Percentiles rank a stretch among this genome's conserved stretches.
Evolutionary conservation across 306 rosid genomes (phyloP).

Genomic region (Urtica urens): DNA sequence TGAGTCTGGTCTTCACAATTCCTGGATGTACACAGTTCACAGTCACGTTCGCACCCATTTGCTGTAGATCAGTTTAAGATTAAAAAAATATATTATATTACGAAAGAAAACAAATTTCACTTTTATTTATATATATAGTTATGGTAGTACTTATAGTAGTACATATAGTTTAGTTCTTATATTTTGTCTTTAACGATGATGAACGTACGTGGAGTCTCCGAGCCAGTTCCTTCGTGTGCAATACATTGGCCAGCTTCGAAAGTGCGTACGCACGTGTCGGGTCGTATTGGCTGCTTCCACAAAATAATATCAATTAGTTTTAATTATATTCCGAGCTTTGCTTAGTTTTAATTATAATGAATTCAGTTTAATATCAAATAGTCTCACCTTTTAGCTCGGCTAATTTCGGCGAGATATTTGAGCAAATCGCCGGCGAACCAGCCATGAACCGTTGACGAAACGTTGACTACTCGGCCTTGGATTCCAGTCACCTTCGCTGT

Average conservation of each 20-base stretch:
- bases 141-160: neutral
- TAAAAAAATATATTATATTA: neutral
- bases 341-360: no score
- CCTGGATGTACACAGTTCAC: constrained; percentile 94
- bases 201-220: constrained; percentile 54
- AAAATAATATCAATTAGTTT: no score
- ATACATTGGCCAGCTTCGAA: constrained; percentile 89
- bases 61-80: constrained; percentile 19
- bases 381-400: constrained; percentile 13
- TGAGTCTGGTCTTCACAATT: constrained; percentile 75
- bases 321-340: no score
- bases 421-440: constrained; percentile 73
- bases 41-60: constrained; percentile 71
- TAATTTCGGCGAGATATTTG: constrained; percentile 49
- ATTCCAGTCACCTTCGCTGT: constrained; percentile 53
- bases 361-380: neutral
- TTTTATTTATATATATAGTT: neutral
- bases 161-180: neutral
- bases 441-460: constrained; percentile 59
- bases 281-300: constrained; percentile 44
- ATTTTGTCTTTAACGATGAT: neutral
- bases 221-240: constrained; percentile 75
- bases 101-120: constrained; percentile 29
- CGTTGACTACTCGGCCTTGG: constrained; percentile 76
- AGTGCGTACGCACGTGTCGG: constrained; percentile 99